Evolutionary conservation across 495 filamentous ascomycete species (phyloP), one percentile per base, ranked within the genome.

Genomic region (Penicillium pulvis): DNA sequence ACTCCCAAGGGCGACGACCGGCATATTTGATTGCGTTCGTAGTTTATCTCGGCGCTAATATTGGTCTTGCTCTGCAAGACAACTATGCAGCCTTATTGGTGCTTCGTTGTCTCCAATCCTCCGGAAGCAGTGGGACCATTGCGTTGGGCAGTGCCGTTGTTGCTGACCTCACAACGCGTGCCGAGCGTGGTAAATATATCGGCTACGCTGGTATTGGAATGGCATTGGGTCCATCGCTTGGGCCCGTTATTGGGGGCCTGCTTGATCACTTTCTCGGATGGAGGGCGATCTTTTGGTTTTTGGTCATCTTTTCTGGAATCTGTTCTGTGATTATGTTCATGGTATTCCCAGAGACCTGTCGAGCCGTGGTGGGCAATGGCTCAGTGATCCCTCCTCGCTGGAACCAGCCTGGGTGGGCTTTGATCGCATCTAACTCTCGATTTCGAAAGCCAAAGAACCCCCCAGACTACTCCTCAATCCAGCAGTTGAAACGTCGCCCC

Each of bases 251-350:
- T 17, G 88, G 89, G 2, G 88, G 88, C 0, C 57, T 90, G 0
- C 71, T 91, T 1, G 73, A 79, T 9, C 77, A 88, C 31, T 88
- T 82, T 46, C 74, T 90, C 0, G 87, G 85, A 0, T 92, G 88
- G 89, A 66, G 83, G 24, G 76, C 81, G 47, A 87, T 90, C 43
- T 93, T 92, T 66, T 91, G 87, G 87, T 90, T 91, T 59, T 75
- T 90, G 30, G 76, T 80, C 47, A 90, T 91, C 44, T 63, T 85
- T 28, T 73, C 77, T 12, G 82, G 75, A 0, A 71, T 73, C 0
- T 61, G 67, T n/a, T 54, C 73, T 10, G 23, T 69, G 7, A 11
- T 69, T 3, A 33, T 74, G 9, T 42, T 76, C 1, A 33, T 76
- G 6, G 28, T 68, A 12, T 60, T 78, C 1, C 79, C 75, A 0